Evolutionary conservation across 495 filamentous ascomycete genomes (phyloP).

Genomic region (Niebla homalea): DNA sequence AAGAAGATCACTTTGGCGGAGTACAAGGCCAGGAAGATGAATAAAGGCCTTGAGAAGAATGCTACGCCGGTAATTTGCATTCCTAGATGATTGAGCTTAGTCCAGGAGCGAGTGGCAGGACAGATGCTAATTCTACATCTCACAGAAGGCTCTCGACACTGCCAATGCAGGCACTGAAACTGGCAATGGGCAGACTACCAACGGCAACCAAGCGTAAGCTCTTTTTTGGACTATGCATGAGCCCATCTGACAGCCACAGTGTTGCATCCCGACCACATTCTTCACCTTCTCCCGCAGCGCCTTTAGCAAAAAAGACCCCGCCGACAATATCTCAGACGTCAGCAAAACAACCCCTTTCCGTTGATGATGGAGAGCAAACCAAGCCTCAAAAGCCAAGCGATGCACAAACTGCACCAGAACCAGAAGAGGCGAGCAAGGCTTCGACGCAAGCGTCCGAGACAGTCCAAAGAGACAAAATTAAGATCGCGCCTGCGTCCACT

Average conservation of each 20-base stretch:
- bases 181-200: neutral
- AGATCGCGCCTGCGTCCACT: neutral
- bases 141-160: neutral
- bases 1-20: conserved; percentile 40
- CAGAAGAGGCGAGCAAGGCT: neutral
- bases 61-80: conserved; percentile 8
- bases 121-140: neutral
- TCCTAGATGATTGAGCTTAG: conserved; percentile 15
- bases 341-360: too few relatives aligned
- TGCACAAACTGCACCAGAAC: neutral
- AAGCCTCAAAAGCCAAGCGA: neutral
- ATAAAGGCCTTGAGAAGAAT: conserved; percentile 18
- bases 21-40: conserved; percentile 30
- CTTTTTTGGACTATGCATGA: too few relatives aligned
- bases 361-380: neutral
- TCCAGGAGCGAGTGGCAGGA: conserved; percentile 6
- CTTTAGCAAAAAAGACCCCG: neutral
- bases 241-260: too few relatives aligned
- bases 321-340: neutral
- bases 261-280: too few relatives aligned
- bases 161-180: neutral
- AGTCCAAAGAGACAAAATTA: neutral
- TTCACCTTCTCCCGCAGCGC: too few relatives aligned
- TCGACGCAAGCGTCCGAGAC: neutral
- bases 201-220: neutral